These are phyloP conservation scores for Pestalotiopsis sp. DNA, from an alignment of 2,329 filamentous ascomycete species.

Conservation along the genomic window DNA sequence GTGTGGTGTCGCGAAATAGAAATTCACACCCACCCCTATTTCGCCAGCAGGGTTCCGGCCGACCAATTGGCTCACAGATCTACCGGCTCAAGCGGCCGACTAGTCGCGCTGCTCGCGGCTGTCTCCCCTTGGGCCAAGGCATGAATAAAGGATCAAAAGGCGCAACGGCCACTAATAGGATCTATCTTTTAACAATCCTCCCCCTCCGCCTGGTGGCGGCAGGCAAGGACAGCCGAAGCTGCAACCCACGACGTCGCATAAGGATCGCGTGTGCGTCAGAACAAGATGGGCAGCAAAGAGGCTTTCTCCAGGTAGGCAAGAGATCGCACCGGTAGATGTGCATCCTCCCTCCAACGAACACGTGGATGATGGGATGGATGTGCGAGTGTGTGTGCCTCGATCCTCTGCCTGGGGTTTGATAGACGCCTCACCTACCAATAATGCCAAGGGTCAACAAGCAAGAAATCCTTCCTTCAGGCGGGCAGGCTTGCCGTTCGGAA, in stretches of 20 bases:
- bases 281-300: background rate
- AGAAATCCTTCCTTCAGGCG: background rate
- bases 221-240: background rate
- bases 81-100: background rate
- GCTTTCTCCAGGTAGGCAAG: background rate
- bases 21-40: background rate
- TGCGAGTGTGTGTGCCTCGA: background rate
- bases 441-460: background rate
- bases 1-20: background rate
- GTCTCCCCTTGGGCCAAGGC: background rate
- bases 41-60: background rate
- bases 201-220: background rate
- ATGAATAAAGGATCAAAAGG: constrained; percentile 8
- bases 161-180: constrained; percentile 12
- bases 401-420: background rate
- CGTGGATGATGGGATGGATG: background rate
- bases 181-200: background rate
- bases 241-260: background rate
- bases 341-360: constrained; percentile 2
- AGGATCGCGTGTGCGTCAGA: background rate
- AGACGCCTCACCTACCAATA: constrained; percentile 2
- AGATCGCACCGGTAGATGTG: constrained; percentile 4
- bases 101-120: background rate
- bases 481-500: background rate
- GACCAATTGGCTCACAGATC: background rate